Evolutionary conservation across 306 rosid genomes (phyloP), one percentile per base, ranked within the genome.

Genomic region (Lathyrus oleraceus): DNA sequence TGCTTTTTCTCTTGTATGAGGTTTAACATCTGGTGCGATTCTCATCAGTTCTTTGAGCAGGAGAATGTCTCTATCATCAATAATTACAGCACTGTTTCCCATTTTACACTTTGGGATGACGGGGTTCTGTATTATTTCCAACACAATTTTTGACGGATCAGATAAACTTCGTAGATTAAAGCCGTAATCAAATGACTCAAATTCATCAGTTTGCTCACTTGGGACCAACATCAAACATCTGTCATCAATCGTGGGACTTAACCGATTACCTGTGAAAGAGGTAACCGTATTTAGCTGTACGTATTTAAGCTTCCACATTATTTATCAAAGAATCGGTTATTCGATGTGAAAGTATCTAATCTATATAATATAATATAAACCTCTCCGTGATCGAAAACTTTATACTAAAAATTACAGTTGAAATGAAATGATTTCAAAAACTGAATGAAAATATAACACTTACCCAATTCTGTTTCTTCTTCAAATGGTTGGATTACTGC

Each of bases 401-500:
- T 28, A 28, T 28, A 28, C 32, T 28, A 28, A 28, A 28, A 28
- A 6, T 28, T 39, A 66, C 61, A 49, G 54, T n/a, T 53, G 47
- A 43, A 32, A 32, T 13, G 43, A 52, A 52, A 19, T 3, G 65
- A 64, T 65, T 70, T 15, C 56, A 61, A 57, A 65, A 65, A 69
- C 62, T 59, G 71, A 61, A 60, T 30, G 75, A 35, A 51, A 48
- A 65, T 5, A 42, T 58, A 36, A 61, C 12, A 23, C 66, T 82
- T 80, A 90, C 90, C 84, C 0, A 73, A 82, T 16, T 36, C 72
- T 8, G 49, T 39, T 48, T 74, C 69, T 5, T 62, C 72, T 15
- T 76, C 69, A 1, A 58, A 39, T 77, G 58, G 27, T 66, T 68
- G 32, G 47, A 14, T 61, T 1, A 72, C 23, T 8, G 48, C 30